These are phyloP conservation scores for Sordariomycetes sp. DNA, from an alignment of 2,329 filamentous ascomycete genomes.

Conservation along the genomic window DNA sequence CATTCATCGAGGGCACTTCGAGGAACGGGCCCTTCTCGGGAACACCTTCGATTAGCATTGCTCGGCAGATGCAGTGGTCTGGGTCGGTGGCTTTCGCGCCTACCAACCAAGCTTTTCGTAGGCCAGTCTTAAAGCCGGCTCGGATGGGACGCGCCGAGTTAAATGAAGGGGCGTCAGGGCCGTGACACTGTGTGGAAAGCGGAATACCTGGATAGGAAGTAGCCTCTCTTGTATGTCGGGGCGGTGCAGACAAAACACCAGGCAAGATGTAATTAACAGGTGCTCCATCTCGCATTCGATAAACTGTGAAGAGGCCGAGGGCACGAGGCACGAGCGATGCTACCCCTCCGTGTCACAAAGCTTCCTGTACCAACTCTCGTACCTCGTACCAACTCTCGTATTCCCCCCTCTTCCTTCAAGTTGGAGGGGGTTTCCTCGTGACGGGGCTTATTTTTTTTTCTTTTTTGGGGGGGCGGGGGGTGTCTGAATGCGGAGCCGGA, in stretches of 20 bases:
- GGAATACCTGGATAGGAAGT: neutral
- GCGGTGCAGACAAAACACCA: neutral
- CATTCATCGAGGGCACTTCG: neutral
- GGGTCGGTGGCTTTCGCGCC: neutral
- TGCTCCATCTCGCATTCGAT: neutral
- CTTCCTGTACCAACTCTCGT: too few relatives aligned
- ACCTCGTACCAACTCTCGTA: too few relatives aligned
- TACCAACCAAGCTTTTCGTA: neutral
- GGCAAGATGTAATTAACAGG: neutral
- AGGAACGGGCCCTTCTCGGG: neutral
- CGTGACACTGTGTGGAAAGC: neutral
- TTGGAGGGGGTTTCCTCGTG: too few relatives aligned
- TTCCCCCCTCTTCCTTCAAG: too few relatives aligned
- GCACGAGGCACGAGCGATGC: too few relatives aligned
- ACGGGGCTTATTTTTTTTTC: too few relatives aligned
- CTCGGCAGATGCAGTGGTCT: neutral
- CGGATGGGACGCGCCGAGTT: neutral
- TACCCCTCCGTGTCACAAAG: too few relatives aligned
- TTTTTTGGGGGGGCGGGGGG: too few relatives aligned
- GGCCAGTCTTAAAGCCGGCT: neutral
- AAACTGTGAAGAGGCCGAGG: too few relatives aligned
- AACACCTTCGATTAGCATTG: neutral
- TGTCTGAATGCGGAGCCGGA: too few relatives aligned
- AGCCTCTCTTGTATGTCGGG: neutral
- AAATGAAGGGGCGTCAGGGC: neutral